These are phyloP conservation scores for Pythium vanterpoolii DNA, from an alignment of 352 stramenopile genomes.

Conservation along the genomic window DNA sequence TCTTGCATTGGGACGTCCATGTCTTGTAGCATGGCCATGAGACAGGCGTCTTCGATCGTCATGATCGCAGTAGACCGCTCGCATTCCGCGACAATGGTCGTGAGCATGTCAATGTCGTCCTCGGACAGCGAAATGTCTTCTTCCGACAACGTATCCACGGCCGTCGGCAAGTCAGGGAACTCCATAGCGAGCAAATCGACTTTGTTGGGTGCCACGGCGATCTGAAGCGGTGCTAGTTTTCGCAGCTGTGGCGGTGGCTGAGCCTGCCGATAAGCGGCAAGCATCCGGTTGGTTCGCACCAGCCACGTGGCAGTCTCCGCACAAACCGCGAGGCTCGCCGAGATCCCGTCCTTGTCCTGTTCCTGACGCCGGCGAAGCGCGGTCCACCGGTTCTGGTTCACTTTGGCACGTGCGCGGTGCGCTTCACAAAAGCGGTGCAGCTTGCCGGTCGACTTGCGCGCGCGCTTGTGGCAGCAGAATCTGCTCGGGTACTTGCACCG, in stretches of 20 bases:
- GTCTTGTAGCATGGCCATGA: constrained; percentile 17
- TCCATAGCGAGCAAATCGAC: not conserved
- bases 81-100: constrained; percentile 13
- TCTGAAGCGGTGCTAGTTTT: not conserved
- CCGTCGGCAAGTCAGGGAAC: constrained; percentile 1
- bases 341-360: not conserved
- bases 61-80: constrained; percentile 1
- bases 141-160: constrained; percentile 1
- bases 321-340: not conserved
- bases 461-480: constrained; percentile 13
- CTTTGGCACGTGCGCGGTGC: constrained; percentile 11
- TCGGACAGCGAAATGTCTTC: constrained; percentile 7
- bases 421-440: constrained; percentile 24
- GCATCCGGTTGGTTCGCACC: not conserved
- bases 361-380: constrained; percentile 3
- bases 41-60: constrained; percentile 12
- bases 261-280: too few relatives aligned
- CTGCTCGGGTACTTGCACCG: constrained; percentile 22
- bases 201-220: not conserved
- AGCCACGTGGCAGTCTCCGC: not conserved
- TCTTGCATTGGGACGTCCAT: not conserved
- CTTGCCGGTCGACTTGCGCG: constrained; percentile 13
- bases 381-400: constrained; percentile 22
- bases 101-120: constrained; percentile 15
- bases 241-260: constrained; percentile 12